Percentiles rank a stretch among this genome's conserved stretches.
These are phyloP conservation scores for Globisporangium recalcitrans DNA, from an alignment of 352 stramenopile species.

Conservation along the genomic window DNA sequence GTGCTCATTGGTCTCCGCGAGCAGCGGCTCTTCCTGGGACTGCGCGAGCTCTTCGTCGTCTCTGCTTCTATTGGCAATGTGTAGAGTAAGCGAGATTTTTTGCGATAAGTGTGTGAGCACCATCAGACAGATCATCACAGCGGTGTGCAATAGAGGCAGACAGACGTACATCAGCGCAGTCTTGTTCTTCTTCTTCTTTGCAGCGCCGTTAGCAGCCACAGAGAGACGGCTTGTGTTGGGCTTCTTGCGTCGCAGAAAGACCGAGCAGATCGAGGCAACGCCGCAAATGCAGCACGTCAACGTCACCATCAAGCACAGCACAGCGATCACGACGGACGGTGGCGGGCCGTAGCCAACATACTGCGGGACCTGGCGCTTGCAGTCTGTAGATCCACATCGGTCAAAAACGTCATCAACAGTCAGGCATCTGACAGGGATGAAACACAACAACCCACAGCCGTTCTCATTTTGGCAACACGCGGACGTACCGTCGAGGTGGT, in stretches of 20 bases:
- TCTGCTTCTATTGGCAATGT: conserved; percentile 8
- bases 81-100: too few species aligned
- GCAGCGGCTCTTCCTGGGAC: conserved; percentile 46
- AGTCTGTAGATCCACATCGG: conserved; percentile 40
- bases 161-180: conserved; percentile 18
- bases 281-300: conserved; percentile 80
- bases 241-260: conserved; percentile 43
- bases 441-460: too few species aligned
- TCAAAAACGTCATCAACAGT: not conserved
- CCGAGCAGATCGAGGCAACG: conserved; percentile 69
- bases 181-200: conserved; percentile 25
- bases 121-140: not conserved
- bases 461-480: too few species aligned
- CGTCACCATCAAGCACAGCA: conserved; percentile 77
- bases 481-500: conserved; percentile 66
- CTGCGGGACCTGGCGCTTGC: conserved; percentile 63
- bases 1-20: conserved; percentile 39
- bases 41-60: conserved; percentile 32
- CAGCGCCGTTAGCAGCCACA: not conserved
- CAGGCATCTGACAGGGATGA: too few species aligned
- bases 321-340: conserved; percentile 74
- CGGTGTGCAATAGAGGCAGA: not conserved
- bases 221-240: not conserved
- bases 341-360: conserved; percentile 78
- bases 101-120: not conserved